A percentile compares a stretch with the other conserved stretches of the same genome.
Evolutionary conservation across 2,329 filamentous ascomycete species (phyloP).

Genomic region (Colletotrichum siamense): DNA sequence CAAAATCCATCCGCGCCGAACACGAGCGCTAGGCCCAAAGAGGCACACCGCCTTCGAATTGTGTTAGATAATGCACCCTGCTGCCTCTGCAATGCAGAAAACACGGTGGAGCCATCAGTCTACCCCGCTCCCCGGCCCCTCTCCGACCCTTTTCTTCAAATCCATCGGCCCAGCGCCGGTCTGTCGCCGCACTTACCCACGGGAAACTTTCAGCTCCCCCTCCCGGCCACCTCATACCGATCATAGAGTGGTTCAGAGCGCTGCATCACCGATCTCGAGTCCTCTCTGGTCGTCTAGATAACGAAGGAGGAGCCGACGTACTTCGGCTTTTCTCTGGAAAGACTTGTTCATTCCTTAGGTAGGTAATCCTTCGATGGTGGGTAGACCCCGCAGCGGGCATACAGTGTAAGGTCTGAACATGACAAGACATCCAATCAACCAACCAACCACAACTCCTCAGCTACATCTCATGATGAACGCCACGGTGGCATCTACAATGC

Average conservation of each 20-base stretch:
- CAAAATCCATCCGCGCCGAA: conserved; percentile 10
- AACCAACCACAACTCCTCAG: background rate
- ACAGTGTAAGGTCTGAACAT: background rate
- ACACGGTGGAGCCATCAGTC: background rate
- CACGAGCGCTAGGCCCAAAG: background rate
- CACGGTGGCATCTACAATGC: background rate
- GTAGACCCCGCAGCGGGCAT: background rate
- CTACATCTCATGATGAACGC: background rate
- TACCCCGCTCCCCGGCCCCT: background rate
- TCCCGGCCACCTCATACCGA: background rate
- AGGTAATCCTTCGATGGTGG: background rate
- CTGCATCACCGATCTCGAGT: background rate
- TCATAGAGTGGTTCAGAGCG: background rate
- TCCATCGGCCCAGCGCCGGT: background rate
- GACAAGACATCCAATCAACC: background rate
- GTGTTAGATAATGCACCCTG: background rate
- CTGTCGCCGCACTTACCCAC: background rate
- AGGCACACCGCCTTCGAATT: background rate
- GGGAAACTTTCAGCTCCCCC: background rate
- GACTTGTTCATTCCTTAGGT: background rate
- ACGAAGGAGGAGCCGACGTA: background rate
- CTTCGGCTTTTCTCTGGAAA: background rate
- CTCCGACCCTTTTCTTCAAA: background rate
- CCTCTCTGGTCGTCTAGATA: background rate
- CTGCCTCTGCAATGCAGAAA: background rate